Conservation (phyloP, 2,329 filamentous ascomycete species). For the Ophiosphaerella herpotricha region DNA sequence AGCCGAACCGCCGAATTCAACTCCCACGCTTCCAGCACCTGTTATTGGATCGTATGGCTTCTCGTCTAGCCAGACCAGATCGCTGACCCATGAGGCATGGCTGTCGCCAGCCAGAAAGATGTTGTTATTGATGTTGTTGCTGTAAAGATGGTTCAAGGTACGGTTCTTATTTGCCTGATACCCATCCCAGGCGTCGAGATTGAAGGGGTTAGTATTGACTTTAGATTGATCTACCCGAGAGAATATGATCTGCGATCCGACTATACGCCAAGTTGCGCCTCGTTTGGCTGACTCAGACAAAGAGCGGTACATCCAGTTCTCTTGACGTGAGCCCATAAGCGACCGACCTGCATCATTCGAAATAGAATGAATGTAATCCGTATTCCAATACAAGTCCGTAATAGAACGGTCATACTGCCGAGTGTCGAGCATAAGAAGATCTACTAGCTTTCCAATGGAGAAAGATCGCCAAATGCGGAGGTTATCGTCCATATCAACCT, state of each 20-base stretch:
- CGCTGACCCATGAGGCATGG: slow-evolving; percentile 64
- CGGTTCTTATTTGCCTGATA: slow-evolving; percentile 73
- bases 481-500: slow-evolving; percentile 52
- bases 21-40: slow-evolving; percentile 51
- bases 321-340: slow-evolving; percentile 73
- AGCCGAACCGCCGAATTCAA: slow-evolving; percentile 66
- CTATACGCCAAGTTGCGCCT: slow-evolving; percentile 71
- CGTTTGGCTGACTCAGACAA: slow-evolving; percentile 63
- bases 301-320: slow-evolving; percentile 64
- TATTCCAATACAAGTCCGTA: slow-evolving; percentile 60
- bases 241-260: slow-evolving; percentile 74
- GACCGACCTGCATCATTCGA: slow-evolving; percentile 69
- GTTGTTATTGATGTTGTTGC: slow-evolving; percentile 72
- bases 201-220: slow-evolving; percentile 50
- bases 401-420: slow-evolving; percentile 51
- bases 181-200: slow-evolving; percentile 67
- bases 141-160: slow-evolving; percentile 68
- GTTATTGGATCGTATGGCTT: slow-evolving; percentile 46
- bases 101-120: slow-evolving; percentile 73
- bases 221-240: slow-evolving; percentile 59
- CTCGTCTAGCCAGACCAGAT: slow-evolving; percentile 53
- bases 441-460: slow-evolving; percentile 48
- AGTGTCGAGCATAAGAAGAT: slow-evolving; percentile 52
- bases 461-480: slow-evolving; percentile 50
- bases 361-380: slow-evolving; percentile 64